Percentiles rank a stretch among this genome's conserved stretches.
These are phyloP conservation scores for Stachybotrys echinatus DNA, from an alignment of 2,329 filamentous ascomycete genomes.

Conservation along the genomic window DNA sequence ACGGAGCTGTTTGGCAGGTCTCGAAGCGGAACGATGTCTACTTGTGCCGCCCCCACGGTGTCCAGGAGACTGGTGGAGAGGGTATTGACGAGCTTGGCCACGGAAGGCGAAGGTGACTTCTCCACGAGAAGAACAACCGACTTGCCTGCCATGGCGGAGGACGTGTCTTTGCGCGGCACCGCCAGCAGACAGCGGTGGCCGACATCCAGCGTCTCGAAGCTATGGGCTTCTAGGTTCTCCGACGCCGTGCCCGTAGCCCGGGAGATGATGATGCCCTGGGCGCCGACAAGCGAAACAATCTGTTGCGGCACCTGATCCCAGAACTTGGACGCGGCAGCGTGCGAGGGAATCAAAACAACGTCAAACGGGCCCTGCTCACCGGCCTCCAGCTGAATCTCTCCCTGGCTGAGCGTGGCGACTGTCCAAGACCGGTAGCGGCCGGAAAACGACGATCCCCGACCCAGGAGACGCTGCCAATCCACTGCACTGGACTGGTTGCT, in stretches of 20 bases:
- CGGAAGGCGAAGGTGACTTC: neutral
- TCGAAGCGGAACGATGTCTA: constrained; percentile 1
- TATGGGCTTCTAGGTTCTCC: neutral
- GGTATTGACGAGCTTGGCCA: neutral
- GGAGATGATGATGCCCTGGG: neutral
- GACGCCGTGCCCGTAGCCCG: neutral
- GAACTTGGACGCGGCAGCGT: neutral
- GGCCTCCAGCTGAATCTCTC: neutral
- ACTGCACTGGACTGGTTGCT: neutral
- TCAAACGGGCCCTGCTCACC: neutral
- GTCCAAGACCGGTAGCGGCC: neutral
- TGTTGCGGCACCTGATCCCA: neutral
- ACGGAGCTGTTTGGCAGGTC: neutral
- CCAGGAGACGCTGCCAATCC: neutral
- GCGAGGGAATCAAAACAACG: neutral
- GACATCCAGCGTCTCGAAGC: neutral
- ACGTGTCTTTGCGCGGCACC: neutral
- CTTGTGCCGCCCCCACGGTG: constrained; percentile 1
- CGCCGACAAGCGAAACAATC: neutral
- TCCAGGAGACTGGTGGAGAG: constrained; percentile 1
- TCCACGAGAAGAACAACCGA: neutral
- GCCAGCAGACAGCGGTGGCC: neutral
- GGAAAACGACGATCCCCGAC: neutral
- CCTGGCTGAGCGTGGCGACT: neutral
- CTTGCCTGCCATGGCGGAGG: neutral